phyloP scores from a whole-genome alignment of 2,329 filamentous ascomycete species.

The Microsporum ferrugineum region DNA sequence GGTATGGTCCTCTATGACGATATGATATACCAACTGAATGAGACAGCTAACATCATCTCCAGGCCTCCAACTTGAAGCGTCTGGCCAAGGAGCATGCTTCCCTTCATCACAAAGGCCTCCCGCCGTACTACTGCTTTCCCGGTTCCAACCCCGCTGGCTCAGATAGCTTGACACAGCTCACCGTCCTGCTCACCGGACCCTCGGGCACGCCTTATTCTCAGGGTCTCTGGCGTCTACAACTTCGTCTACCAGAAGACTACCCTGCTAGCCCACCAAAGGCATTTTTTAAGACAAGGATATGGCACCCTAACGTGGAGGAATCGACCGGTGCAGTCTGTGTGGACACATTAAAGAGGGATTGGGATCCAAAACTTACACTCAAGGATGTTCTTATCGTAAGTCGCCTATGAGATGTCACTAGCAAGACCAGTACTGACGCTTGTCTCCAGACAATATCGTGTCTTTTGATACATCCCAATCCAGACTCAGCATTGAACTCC shows the following conservation, averaged over 20 bases:
- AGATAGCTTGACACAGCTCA: constrained; percentile 48
- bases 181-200: constrained; percentile 48
- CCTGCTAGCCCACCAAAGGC: constrained; percentile 42
- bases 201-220: constrained; percentile 48
- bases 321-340: constrained; percentile 52
- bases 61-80: constrained; percentile 40
- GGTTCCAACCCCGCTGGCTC: constrained; percentile 22
- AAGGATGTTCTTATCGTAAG: constrained; percentile 45
- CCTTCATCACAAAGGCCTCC: constrained; percentile 44
- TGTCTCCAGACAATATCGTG: constrained; percentile 45
- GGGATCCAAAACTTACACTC: constrained; percentile 47
- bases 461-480: constrained; percentile 52
- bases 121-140: constrained; percentile 52
- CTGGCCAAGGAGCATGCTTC: constrained; percentile 49
- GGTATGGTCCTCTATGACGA: not conserved
- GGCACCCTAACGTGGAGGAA: constrained; percentile 55
- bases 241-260: constrained; percentile 50
- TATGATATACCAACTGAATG: not conserved
- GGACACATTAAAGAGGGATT: constrained; percentile 54
- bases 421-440: not conserved
- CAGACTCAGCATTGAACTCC: constrained; percentile 52
- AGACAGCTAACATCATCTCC: not conserved
- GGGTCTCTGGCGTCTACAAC: constrained; percentile 49
- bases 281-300: constrained; percentile 49
- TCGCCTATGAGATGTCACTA: constrained; percentile 5